phyloP scores from a whole-genome alignment of 306 rosid species.

The Cucurbita ficifolia region DNA sequence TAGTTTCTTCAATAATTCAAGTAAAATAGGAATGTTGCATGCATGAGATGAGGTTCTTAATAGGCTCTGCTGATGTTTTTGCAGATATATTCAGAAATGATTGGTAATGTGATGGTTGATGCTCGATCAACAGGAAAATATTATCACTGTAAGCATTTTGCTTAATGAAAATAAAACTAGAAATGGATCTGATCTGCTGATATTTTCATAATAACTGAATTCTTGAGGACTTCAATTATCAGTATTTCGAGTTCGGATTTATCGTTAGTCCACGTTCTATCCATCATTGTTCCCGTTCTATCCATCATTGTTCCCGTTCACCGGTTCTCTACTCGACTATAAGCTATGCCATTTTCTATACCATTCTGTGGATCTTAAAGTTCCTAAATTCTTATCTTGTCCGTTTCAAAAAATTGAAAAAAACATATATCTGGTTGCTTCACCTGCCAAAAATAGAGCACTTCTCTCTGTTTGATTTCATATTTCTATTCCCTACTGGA shows the following conservation, averaged over 20 bases:
- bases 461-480: neutral
- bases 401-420: no score
- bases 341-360: no score
- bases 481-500: neutral
- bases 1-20: neutral
- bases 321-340: no score
- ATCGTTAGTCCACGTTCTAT: neutral
- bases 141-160: constrained; percentile 65
- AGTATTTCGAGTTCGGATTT: neutral
- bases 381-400: no score
- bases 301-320: no score
- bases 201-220: neutral
- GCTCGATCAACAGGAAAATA: constrained; percentile 98
- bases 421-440: neutral
- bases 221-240: neutral
- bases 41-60: neutral
- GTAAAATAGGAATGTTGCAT: neutral
- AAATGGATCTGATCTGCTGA: neutral
- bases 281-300: no score
- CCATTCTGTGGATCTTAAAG: no score
- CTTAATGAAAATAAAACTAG: neutral
- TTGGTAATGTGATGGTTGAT: constrained; percentile 96
- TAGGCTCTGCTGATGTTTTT: neutral
- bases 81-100: constrained; percentile 98
- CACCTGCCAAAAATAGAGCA: neutral